Base-by-base conservation (phyloP, 371 early-diverging fungal species). In the Mucor irregularis region DNA sequence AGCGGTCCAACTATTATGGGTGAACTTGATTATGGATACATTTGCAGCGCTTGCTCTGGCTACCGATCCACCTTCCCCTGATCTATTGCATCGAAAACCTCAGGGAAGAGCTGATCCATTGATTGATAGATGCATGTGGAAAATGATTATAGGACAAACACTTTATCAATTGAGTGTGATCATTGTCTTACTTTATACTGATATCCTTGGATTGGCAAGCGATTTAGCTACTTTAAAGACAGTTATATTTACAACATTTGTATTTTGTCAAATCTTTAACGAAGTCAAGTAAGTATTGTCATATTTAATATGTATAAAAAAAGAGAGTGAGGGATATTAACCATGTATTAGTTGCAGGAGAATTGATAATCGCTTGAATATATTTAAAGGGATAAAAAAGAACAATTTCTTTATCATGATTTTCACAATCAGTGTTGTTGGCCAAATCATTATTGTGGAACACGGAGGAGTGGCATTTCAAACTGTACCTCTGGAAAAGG, bases 21-120 rank as follows among this genome's bases (percentile, higher is more conserved):
- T 91, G 47, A 92, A 91, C 59, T 61, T 91, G 54, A 88, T 90
- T 40, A 91, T 91, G 90, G 90, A 92, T 66, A 89, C 89, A 3
- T 73, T 92, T 43, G 90, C 86, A 9, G 89, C 92, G 16, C 61
- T 92, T 8, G 90, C 88, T 1, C 69, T 92, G 0, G 91, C 91
- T 3, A 89, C 90, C 0, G 90, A 92, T 58, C 76, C 83, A 5
- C 91, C 91, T 8, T 85, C 85, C 0, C 53, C 71, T 9, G 85
- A 89, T 14, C 58, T 90, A 5, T 53, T 90, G 14, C 62, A 85
- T 24, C 75, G 86, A 29, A 49, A 58, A 21, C 92, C 92, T 5
- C 83, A 86, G 46, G 66, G 78, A 19, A 78, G 79, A 28, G 79
- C 73, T 8, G 82, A 82, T 5, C 87, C 89, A 3, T 58, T 91